phyloP scores from a whole-genome alignment of 78 protist genomes.

The Thecamonas trahens region DNA sequence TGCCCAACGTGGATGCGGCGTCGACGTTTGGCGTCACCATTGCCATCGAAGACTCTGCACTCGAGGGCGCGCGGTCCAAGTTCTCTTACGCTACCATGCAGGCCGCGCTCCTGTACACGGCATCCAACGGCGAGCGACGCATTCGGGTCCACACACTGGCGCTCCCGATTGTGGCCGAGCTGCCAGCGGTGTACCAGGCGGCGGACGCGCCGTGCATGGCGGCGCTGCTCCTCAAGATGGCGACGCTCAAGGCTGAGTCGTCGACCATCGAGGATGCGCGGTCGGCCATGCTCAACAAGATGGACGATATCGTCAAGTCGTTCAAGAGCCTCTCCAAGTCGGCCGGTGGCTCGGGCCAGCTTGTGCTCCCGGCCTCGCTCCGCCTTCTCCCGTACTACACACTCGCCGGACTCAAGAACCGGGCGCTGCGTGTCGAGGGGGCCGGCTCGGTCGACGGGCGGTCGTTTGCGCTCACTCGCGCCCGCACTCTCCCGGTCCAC shows the following conservation, averaged over 20 bases:
- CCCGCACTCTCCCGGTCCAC: too few species aligned
- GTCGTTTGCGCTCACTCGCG: too few species aligned
- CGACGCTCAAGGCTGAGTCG: constrained; percentile 27
- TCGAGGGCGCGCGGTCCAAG: too few species aligned
- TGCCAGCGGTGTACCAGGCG: constrained; percentile 23
- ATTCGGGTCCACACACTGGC: constrained; percentile 53
- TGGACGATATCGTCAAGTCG: constrained; percentile 41
- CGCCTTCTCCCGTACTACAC: constrained; percentile 46
- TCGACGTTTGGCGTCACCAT: constrained; percentile 45
- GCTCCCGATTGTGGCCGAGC: constrained; percentile 19
- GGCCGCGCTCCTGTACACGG: constrained; percentile 60
- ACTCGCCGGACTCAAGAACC: constrained; percentile 45
- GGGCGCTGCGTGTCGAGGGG: too few species aligned
- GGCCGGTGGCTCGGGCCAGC: constrained; percentile 22
- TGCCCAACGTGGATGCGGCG: constrained; percentile 52
- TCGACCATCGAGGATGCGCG: constrained; percentile 36
- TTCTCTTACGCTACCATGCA: constrained; percentile 36
- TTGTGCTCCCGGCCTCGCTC: constrained; percentile 52
- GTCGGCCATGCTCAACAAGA: constrained; percentile 38
- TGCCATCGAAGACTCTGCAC: constrained; percentile 23
- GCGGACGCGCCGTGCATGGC: constrained; percentile 36
- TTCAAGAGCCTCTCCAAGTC: constrained; percentile 9
- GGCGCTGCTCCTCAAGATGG: constrained; percentile 44
- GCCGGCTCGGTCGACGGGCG: too few species aligned
- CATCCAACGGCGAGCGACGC: constrained; percentile 56